phyloP scores from a whole-genome alignment of 352 stramenopile species.

The Globisporangium splendens region DNA sequence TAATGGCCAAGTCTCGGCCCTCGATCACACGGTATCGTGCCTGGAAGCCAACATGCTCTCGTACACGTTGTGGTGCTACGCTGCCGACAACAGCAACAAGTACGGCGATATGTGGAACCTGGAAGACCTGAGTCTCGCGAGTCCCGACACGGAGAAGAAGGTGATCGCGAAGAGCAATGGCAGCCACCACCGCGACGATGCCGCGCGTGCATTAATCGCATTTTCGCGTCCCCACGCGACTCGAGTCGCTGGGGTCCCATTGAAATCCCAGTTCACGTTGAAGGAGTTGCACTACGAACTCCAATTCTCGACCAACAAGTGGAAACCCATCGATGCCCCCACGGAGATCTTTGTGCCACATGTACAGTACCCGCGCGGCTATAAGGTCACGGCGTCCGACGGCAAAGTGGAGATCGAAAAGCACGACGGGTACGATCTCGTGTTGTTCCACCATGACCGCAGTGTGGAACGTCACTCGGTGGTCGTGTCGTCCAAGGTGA shows the following conservation, averaged over 20 bases:
- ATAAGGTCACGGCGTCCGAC: conserved; percentile 50
- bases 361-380: conserved; percentile 68
- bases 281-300: conserved; percentile 49
- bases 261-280: conserved; percentile 56
- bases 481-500: not conserved
- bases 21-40: conserved; percentile 71
- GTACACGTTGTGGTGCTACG: no score
- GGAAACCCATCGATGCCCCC: conserved; percentile 25
- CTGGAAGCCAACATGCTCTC: conserved; percentile 74
- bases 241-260: conserved; percentile 62
- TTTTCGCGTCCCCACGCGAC: conserved; percentile 67
- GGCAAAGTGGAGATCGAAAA: conserved; percentile 42
- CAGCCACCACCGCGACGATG: conserved; percentile 25
- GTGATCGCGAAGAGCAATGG: not conserved
- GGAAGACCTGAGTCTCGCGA: conserved; percentile 84
- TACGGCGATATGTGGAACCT: conserved; percentile 85
- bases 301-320: conserved; percentile 34
- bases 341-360: conserved; percentile 73
- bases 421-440: conserved; percentile 21
- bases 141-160: conserved; percentile 18
- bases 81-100: conserved; percentile 67
- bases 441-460: not conserved
- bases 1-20: conserved; percentile 38
- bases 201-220: conserved; percentile 42
- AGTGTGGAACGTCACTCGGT: not conserved